Evolutionary conservation across 768 basidiomycete species (phyloP).

Genomic region (Leucosporidium creatinivorum): DNA sequence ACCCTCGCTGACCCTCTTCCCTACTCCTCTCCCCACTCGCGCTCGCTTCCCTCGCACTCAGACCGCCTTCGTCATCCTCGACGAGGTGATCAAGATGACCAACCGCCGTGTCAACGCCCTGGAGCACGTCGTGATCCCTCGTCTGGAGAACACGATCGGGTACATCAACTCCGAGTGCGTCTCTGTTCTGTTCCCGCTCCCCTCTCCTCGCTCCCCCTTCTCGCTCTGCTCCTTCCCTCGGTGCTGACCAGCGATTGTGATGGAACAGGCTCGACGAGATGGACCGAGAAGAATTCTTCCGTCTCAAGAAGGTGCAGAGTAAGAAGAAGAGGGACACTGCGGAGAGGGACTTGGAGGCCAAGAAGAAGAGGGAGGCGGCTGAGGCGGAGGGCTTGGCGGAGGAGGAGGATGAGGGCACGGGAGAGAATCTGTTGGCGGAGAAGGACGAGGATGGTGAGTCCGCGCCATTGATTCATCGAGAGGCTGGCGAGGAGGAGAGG

Average conservation of each 20-base stretch:
- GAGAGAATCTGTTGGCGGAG: constrained; percentile 13
- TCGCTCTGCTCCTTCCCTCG: not conserved
- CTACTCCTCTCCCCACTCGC: not conserved
- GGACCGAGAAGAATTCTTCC: constrained; percentile 61
- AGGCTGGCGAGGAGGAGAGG: not conserved
- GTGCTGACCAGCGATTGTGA: too few species aligned
- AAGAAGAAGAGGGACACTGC: constrained; percentile 37
- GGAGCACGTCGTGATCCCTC: constrained; percentile 92
- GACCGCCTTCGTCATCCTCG: constrained; percentile 95
- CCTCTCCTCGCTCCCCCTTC: not conserved
- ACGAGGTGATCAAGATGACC: constrained; percentile 98
- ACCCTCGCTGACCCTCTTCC: not conserved
- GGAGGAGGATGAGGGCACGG: constrained; percentile 42
- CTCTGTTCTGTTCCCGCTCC: too few species aligned
- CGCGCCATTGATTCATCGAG: not conserved
- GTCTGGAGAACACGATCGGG: constrained; percentile 92
- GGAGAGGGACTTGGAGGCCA: constrained; percentile 31
- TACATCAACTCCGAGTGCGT: constrained; percentile 80
- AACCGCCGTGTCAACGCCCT: constrained; percentile 98
- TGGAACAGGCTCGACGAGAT: constrained; percentile 69
- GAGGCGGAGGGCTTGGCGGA: constrained; percentile 42
- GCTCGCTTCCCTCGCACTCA: constrained; percentile 44
- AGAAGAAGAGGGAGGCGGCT: constrained; percentile 37
- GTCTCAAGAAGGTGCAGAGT: constrained; percentile 35
- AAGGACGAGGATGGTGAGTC: constrained; percentile 31